Evolutionary conservation across 2,329 filamentous ascomycete species (phyloP).

Genomic region (Cercospora zeina): DNA sequence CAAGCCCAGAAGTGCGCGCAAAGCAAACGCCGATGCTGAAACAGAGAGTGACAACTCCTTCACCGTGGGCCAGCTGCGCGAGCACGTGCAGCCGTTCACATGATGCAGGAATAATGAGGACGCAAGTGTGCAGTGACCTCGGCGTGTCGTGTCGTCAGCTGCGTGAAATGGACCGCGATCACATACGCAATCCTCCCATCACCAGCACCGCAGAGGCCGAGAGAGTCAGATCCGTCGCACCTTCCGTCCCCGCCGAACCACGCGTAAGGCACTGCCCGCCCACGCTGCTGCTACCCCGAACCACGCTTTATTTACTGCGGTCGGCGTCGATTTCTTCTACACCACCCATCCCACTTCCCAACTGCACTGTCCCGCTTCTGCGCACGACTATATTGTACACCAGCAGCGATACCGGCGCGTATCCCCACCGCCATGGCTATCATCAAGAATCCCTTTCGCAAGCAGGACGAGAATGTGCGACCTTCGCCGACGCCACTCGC

Average conservation of each 20-base stretch:
- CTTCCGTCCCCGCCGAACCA: conserved; percentile 4
- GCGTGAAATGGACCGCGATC: background rate
- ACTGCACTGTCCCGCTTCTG: background rate
- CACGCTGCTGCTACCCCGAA: background rate
- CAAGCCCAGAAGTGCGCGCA: background rate
- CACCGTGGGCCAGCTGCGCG: background rate
- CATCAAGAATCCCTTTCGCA: conserved; percentile 44
- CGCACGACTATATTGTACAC: conserved; percentile 6
- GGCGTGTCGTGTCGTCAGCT: too few species aligned
- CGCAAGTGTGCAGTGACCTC: too few species aligned
- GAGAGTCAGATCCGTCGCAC: background rate
- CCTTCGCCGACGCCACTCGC: conserved; percentile 23
- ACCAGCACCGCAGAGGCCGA: background rate
- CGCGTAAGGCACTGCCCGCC: background rate
- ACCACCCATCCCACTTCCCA: conserved; percentile 1
- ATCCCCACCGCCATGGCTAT: conserved; percentile 38
- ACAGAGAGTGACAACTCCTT: background rate
- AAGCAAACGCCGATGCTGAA: background rate
- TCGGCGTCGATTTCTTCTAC: background rate
- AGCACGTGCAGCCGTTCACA: background rate
- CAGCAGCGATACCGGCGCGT: background rate
- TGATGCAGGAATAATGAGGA: too few species aligned
- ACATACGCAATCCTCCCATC: background rate
- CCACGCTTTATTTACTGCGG: background rate
- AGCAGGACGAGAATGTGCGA: conserved; percentile 42